A percentile compares a stretch with the other conserved stretches of the same genome.
phyloP scores from a whole-genome alignment of 192 early-diverging fungal genomes.

The Rhizophagus sp. region DNA sequence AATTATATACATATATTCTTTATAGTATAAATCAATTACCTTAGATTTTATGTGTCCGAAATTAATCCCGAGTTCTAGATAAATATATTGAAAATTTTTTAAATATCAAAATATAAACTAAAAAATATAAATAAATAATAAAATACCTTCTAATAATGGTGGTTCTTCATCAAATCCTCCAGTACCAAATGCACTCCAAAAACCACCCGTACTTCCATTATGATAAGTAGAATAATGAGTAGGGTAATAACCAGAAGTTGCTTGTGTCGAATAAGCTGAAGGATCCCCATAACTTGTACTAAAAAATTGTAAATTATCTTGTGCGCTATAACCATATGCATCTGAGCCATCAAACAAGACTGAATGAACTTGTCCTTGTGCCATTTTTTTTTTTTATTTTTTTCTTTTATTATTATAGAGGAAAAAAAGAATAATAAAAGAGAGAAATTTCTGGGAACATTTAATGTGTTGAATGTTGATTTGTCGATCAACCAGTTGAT shows the following conservation, averaged over 20 bases:
- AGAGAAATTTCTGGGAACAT: too few species aligned
- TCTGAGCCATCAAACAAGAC: constrained; percentile 21
- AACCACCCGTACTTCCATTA: constrained; percentile 31
- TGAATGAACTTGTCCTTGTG: constrained; percentile 7
- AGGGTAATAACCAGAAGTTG: constrained; percentile 18
- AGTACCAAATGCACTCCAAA: constrained; percentile 84
- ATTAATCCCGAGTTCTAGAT: constrained; percentile 88
- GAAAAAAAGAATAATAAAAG: background rate
- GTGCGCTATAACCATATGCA: background rate
- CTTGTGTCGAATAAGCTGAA: constrained; percentile 34
- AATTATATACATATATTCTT: background rate
- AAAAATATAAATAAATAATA: constrained; percentile 14
- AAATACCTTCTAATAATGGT: constrained; percentile 83
- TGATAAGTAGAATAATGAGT: background rate
- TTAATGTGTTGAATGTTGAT: too few species aligned
- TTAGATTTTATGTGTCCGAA: constrained; percentile 90
- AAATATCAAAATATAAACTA: background rate
- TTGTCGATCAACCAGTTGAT: too few species aligned
- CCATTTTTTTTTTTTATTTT: background rate
- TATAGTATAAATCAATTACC: constrained; percentile 36
- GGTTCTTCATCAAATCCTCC: constrained; percentile 92
- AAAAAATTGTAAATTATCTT: constrained; percentile 60
- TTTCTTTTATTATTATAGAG: background rate
- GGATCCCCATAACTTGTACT: constrained; percentile 52
- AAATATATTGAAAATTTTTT: constrained; percentile 7